phyloP scores from a whole-genome alignment of 1,284 basidiomycete genomes.

The Ustilago crameri region DNA sequence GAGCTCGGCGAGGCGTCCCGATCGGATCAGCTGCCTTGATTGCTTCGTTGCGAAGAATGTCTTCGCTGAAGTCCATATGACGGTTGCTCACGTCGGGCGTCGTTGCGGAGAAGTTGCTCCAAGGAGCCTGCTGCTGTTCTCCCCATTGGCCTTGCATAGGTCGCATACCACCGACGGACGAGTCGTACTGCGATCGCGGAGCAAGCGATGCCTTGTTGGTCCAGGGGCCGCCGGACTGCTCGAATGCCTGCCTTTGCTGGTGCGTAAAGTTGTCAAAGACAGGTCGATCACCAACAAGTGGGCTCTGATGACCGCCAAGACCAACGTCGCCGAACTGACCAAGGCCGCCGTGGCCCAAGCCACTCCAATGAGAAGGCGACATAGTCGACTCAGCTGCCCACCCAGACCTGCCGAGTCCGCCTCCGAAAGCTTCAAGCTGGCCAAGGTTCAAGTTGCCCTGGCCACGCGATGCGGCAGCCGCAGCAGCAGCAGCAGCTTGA shows the following conservation, averaged over 20 bases:
- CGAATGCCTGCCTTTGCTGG: constrained; percentile 24
- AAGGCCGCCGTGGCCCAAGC: constrained; percentile 33
- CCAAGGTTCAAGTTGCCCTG: constrained; percentile 34
- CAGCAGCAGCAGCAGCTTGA: constrained; percentile 44
- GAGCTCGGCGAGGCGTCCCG: constrained; percentile 47
- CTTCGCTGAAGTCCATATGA: constrained; percentile 42
- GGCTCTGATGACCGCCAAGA: constrained; percentile 37
- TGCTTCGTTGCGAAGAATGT: constrained; percentile 29
- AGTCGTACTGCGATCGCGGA: constrained; percentile 40
- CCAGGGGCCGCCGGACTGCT: constrained; percentile 40
- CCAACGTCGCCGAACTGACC: constrained; percentile 41
- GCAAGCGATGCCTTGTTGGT: constrained; percentile 37
- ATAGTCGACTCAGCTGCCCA: constrained; percentile 34
- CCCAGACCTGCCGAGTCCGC: constrained; percentile 30
- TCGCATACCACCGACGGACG: constrained; percentile 6
- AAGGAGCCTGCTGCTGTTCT: constrained; percentile 34
- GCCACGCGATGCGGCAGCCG: constrained; percentile 31
- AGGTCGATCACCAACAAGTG: constrained; percentile 32
- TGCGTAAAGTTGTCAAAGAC: constrained; percentile 36
- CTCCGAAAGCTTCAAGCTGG: constrained; percentile 36
- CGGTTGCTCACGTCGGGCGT: constrained; percentile 41
- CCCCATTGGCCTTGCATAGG: constrained; percentile 41
- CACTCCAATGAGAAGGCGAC: constrained; percentile 38
- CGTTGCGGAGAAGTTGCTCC: constrained; percentile 23
- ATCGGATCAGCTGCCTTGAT: constrained; percentile 43